Evolutionary conservation across 73 alveolate species (phyloP), one percentile per base, ranked within the genome.

Genomic region (Uronychia binucleata): DNA sequence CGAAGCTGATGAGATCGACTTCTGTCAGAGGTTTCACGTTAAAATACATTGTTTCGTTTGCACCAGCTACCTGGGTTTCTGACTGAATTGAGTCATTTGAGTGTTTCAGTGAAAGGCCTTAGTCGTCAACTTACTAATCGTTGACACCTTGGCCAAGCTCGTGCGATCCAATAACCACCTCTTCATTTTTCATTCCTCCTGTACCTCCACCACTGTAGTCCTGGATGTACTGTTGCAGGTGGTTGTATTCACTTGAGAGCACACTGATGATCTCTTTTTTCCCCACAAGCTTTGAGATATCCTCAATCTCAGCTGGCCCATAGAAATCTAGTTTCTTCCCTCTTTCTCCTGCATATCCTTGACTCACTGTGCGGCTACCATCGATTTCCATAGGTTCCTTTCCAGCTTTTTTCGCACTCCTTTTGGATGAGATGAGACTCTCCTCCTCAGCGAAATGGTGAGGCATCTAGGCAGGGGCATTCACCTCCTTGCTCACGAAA

Each of bases 21-120:
- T 33, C 31, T 75, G 74, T 82, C 1, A 83, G 31, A 1, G 83
- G 90, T 1, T 75, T 82, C 28, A 83, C 78, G 26, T 75, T 84
- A 34, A 83, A 60, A 33, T 83, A 83, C 78, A 81, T 60, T 5
- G 90, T 84, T 29, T 83, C 90, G 74, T 83, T 83, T 0, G 90
- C 67, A 46, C n/a, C 19, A 46, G 67, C 67, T 11, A 11, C 19
- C 19, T 46, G 19, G 67, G 67, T 11, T 5, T 46, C 67, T 46
- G 67, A 46, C 67, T 46, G 19, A 5, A 46, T 46, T 11, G n/a
- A 11, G 5, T 46, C 67, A 46, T 46, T 46, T 5, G 67, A 46
- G 5, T 46, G 5, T 46, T 46, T 46, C 19, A 19, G n/a, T 46
- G 67, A 46, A 46, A 46, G 19, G 5, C 19, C n/a, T 5, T 5